Evolutionary conservation across 768 basidiomycete species (phyloP), one percentile per base, ranked within the genome.

Genomic region (Symmetrospora coprosmae): DNA sequence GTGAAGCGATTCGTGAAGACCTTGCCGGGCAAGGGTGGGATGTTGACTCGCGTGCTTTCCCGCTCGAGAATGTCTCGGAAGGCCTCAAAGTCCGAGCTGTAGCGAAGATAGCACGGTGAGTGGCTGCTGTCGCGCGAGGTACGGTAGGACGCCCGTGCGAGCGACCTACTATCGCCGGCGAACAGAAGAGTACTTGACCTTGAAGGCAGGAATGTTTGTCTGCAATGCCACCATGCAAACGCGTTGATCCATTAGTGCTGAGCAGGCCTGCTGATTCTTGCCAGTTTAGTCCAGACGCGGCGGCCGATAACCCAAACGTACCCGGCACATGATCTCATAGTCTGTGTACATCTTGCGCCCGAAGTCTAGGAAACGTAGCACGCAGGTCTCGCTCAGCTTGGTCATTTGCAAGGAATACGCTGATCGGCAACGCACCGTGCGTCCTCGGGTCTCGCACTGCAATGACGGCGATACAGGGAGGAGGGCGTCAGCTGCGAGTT

Each of bases 141-240:
- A 7, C 13, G 7, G 16, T 11, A 37, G 21, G 50, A 11, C 13
- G 14, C 7, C 9, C 35, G 51, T 33, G 7, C 27, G n/a, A 37
- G 34, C 6, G 2, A 41, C 87, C 39, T 84, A 87, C 72, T 91
- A 91, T 47, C 88, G 83, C 43, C 88, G 78, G 48, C 87, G 81
- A 43, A 91, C 88, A 38, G 85, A 76, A 9, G 87, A 89, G 74
- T 87, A 86, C n/a, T 84, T 86, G 40, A 97, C 80, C 72, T 96
- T 94, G 78, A 99, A 99, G 0, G 92, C 92, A 33, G 91, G 94
- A 67, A 97, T 99, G 74, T 97, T 97, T 67, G 94, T 97, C 90
- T 94, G 66, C 65, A 17, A 43, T 9, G 25, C 43, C 16, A 46
- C 13, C 21, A 23, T n/a, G n/a, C n/a, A n/a, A n/a, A n/a, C n/a